Evolutionary conservation across 2,329 filamentous ascomycete species (phyloP).

Genomic region (Trichoderma oligosporum): DNA sequence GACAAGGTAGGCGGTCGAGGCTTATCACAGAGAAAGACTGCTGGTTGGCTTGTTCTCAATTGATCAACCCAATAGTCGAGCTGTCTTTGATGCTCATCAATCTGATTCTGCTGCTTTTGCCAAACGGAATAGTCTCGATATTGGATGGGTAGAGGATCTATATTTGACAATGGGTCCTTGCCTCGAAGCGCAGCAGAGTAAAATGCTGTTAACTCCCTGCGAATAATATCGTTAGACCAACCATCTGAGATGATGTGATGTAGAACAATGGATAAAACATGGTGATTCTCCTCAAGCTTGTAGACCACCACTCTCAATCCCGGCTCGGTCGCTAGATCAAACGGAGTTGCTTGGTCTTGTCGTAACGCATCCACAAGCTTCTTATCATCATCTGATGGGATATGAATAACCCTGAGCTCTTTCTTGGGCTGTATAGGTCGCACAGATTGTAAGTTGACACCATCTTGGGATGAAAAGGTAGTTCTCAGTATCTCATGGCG

Average conservation of each 20-base stretch:
- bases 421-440: background rate
- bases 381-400: background rate
- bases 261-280: conserved; percentile 23
- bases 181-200: conserved; percentile 20
- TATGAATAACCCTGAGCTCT: conserved; percentile 4
- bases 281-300: conserved; percentile 1
- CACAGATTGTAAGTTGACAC: conserved; percentile 20
- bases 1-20: conserved; percentile 21
- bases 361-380: background rate
- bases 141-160: conserved; percentile 24
- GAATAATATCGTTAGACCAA: conserved; percentile 25
- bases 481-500: conserved; percentile 18
- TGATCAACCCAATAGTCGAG: conserved; percentile 26
- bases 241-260: conserved; percentile 28
- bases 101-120: conserved; percentile 24
- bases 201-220: conserved; percentile 14
- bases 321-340: conserved; percentile 17
- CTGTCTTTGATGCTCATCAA: conserved; percentile 22
- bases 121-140: conserved; percentile 29
- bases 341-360: conserved; percentile 14
- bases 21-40: conserved; percentile 22
- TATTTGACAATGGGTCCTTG: conserved; percentile 6
- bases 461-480: conserved; percentile 10
- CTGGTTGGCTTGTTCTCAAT: conserved; percentile 21
- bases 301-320: conserved; percentile 23